Base-by-base conservation (phyloP, 495 filamentous ascomycete genomes). In the Podospora bellae-mahoneyi region DNA sequence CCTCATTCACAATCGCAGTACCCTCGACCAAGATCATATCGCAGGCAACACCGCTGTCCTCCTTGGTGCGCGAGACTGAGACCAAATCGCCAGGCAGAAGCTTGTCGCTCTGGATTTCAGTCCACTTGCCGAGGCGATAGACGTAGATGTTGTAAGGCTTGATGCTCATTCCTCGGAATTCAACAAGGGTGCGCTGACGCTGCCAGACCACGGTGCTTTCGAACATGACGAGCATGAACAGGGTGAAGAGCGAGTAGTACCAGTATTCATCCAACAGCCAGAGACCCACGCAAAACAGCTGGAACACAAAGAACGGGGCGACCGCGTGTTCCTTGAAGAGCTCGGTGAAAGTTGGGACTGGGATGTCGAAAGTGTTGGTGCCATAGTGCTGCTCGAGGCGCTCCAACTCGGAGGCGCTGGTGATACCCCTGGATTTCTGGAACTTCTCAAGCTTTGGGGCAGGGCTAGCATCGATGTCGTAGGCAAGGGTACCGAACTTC, bases 261-360 rank as follows among this genome's bases (percentile, higher is more conserved):
- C 95, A 99, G 81, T 97, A 98, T 80, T 99, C 95, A 78, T 99
- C 95, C 78, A 99, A 78, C 90, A 97, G 92, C 95, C 95, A 99
- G 68, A 99, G 82, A 30, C 96, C 95, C 66, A 99, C 95, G 71
- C 96, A 98, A 83, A 99, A 99, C 55, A 99, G 83, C 82, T 99
- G 95, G 81, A 99, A 99, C 63, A 99, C 93, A 78, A 99, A 99
- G 85, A 99, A 99, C 15, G 95, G 95, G 34, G 95, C 95, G 39
- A 99, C 95, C 26, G 95, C 94, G 80, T 99, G 95, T 78, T 99
- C 96, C 80, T 95, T 90, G 86, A 96, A 99, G 62, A 99, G 87
- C 80, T 99, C 95, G 48, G 90, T 87, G 70, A 99, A 99, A 16
- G 89, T 92, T 10, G 95, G 95, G 23, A 99, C 94, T 26, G 95